Conservation (phyloP, 2,329 filamentous ascomycete genomes). For the Pseudogymnoascus sp. region DNA sequence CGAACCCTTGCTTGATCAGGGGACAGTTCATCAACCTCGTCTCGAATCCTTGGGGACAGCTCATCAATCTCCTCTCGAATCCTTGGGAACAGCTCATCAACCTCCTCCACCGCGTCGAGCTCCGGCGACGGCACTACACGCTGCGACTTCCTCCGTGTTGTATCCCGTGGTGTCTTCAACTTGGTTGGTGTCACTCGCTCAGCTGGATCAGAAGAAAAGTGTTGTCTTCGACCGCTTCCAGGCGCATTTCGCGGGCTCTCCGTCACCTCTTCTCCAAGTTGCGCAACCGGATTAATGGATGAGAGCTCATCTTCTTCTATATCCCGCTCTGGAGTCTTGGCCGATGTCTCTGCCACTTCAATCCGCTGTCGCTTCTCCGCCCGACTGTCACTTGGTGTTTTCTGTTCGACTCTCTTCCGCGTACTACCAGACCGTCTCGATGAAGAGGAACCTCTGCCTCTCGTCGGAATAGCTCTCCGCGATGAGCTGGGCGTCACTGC, state of each 20-base stretch:
- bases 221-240: constrained; percentile 44
- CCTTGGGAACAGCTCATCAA: constrained; percentile 27
- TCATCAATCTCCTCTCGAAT: constrained; percentile 26
- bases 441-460: constrained; percentile 23
- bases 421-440: background rate
- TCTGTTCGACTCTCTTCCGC: background rate
- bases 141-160: constrained; percentile 26
- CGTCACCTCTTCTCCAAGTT: constrained; percentile 37
- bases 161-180: constrained; percentile 33
- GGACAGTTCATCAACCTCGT: constrained; percentile 28
- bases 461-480: constrained; percentile 20
- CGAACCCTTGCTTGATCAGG: constrained; percentile 21
- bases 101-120: constrained; percentile 14
- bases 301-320: constrained; percentile 15
- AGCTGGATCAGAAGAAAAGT: background rate
- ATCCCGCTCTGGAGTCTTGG: constrained; percentile 19
- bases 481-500: constrained; percentile 10
- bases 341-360: constrained; percentile 17
- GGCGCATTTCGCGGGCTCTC: constrained; percentile 50
- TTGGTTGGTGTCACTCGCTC: constrained; percentile 28
- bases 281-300: constrained; percentile 2
- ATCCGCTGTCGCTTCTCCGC: constrained; percentile 20
- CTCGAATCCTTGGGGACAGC: constrained; percentile 18
- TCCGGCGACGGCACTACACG: constrained; percentile 8
- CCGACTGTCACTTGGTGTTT: constrained; percentile 7